Conservation (phyloP, 1,139 yeast species). For the Candida labiduridarum region DNA sequence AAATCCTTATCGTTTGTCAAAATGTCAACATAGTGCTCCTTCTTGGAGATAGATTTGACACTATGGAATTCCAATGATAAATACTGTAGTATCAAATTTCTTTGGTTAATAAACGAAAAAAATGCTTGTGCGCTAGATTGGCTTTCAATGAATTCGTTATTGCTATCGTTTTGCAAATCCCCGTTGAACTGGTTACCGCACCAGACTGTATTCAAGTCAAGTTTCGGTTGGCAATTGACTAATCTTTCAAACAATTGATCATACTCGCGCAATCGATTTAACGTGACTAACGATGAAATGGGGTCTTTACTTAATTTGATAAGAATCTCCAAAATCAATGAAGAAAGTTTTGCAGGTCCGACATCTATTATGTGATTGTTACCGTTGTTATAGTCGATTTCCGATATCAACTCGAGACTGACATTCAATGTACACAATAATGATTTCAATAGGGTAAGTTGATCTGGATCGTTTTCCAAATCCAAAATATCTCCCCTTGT, state of each 20-base stretch:
- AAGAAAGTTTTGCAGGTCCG: constrained; percentile 58
- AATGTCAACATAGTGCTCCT: constrained; percentile 53
- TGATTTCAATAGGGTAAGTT: constrained; percentile 55
- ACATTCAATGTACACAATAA: constrained; percentile 52
- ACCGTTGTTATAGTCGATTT: constrained; percentile 40
- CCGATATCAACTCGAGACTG: constrained; percentile 45
- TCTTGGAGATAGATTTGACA: constrained; percentile 59
- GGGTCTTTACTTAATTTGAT: constrained; percentile 60
- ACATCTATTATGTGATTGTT: constrained; percentile 44
- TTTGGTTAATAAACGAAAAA: constrained; percentile 60
- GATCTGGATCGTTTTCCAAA: constrained; percentile 17
- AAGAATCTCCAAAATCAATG: constrained; percentile 61
- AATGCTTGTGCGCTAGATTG: constrained; percentile 52
- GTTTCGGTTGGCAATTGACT: constrained; percentile 56
- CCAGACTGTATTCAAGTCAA: constrained; percentile 56
- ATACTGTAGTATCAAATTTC: constrained; percentile 65
- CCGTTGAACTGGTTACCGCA: constrained; percentile 47
- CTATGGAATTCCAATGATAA: constrained; percentile 74
- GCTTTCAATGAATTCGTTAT: constrained; percentile 38
- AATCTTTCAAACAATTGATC: constrained; percentile 55
- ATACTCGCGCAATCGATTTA: constrained; percentile 52
- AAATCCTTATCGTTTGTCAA: constrained; percentile 53
- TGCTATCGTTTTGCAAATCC: constrained; percentile 26
- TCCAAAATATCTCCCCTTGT: constrained; percentile 35
- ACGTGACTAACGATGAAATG: constrained; percentile 52